phyloP scores from a whole-genome alignment of 257 asterid species.

The Gentiana dahurica region DNA sequence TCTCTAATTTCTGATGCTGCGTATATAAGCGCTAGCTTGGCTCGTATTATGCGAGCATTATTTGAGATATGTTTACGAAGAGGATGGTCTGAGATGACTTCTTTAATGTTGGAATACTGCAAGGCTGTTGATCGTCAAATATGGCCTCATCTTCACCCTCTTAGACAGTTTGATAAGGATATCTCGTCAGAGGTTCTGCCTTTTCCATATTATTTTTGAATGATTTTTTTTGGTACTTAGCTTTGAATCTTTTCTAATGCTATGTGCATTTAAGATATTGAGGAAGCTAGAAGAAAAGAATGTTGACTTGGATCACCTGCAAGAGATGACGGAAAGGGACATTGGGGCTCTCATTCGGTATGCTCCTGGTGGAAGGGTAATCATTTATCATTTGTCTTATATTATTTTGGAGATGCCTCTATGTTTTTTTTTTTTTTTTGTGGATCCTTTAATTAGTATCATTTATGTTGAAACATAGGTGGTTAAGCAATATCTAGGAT shows the following conservation, averaged over 20 bases:
- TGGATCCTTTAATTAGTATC: constrained; percentile 15
- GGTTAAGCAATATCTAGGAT: constrained; percentile 77
- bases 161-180: constrained; percentile 87
- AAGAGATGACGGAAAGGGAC: constrained; percentile 85
- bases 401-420: constrained; percentile 6
- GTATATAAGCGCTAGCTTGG: constrained; percentile 92
- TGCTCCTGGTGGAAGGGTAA: constrained; percentile 95
- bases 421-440: constrained; percentile 3
- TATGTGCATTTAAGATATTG: constrained; percentile 44
- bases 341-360: constrained; percentile 93
- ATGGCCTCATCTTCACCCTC: constrained; percentile 98
- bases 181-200: constrained; percentile 60
- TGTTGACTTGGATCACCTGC: constrained; percentile 67
- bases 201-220: constrained; percentile 3
- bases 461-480: constrained; percentile 36
- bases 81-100: constrained; percentile 98
- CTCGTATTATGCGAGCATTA: constrained; percentile 90
- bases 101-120: constrained; percentile 79
- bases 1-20: constrained; percentile 91
- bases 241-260: constrained; percentile 3
- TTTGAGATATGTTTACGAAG: constrained; percentile 90
- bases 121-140: constrained; percentile 96
- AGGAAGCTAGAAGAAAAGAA: constrained; percentile 92
- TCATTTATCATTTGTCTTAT: constrained; percentile 10
- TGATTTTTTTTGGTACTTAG: not conserved